Base-by-base conservation (phyloP, 2,329 filamentous ascomycete species). In the Penicillium fuscoglaucum region DNA sequence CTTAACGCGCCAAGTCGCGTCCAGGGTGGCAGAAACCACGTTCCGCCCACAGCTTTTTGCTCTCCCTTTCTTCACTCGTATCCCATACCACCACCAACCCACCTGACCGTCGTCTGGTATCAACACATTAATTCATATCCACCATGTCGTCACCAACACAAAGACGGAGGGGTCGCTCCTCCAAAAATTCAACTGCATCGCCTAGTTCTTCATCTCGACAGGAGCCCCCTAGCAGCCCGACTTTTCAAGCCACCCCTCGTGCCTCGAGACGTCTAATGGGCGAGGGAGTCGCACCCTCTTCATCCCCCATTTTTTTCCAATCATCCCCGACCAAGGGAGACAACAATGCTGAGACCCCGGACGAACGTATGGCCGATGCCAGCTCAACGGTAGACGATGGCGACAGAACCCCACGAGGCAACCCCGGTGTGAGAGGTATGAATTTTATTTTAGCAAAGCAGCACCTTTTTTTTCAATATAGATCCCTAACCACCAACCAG, bases 291-390 rank as follows among this genome's bases (percentile, higher is more conserved):
- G 71, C 80, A 37, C 79, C 87, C 61, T 84, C 85, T 6, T 95
- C 91, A 4, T 96, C 92, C 58, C 93, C 93, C 41, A 82, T 96
- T 63, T 90, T 90, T 75, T 96, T 87, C 75, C 85, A 81, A 61
- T 87, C 85, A 0, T 88, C 85, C 19, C 84, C 86, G 7, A 73
- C 68, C 10, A 78, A 77, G 51, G 76, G 74, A 37, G 77, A 76
- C 55, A 71, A 77, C 68, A 68, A 72, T 61, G 73, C 76, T 62
- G 67, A 67, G 63, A 67, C 74, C 50, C 72, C 72, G 24, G 77
- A 76, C 68, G 74, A 72, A 26, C 72, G 72, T 47, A 76, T 80
- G 70, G 74, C 63, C 10, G 71, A 77, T 56, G 75, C 79, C 35
- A 83, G 81, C 67, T 83, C 81, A 39, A 80, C 81, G 3, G 63